Base-by-base conservation (phyloP, 257 asterid species). In the Solanum medicagineum region DNA sequence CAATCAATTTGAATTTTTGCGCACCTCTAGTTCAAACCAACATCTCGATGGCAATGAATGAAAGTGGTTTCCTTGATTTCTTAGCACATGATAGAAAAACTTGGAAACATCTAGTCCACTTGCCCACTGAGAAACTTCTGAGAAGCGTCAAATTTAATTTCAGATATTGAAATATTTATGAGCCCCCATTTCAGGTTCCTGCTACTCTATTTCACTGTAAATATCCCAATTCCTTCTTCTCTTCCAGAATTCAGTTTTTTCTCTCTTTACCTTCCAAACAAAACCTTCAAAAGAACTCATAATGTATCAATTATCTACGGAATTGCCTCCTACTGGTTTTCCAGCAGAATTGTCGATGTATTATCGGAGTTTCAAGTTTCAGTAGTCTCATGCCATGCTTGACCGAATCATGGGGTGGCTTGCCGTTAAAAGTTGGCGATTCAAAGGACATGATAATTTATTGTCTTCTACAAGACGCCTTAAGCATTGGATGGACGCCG, bases 401-500 rank as follows among this genome's bases (percentile, higher is more conserved):
- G 80, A 91, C 94, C 24, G 96, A 93, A 16, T 94, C 92, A 2
- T 95, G 96, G 98, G 98, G 98, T 24, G 98, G 92, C 65, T 87
- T 95, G 92, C 98, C 98, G 86, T 90, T 95, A 26, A 94, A 93
- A 87, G 94, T 93, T 36, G 97, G 94, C 70, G 98, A 95, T 85
- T 87, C 96, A 0, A 97, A 95, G 29, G 98, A 95, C 26, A 95
- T 95, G 98, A 95, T 95, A 9, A 93, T 95, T 24, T 95, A 95
- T 47, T 93, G 98, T 10, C 81, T 95, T 14, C 51, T 95, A 36
- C 93, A 92, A 2, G 98, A 94, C 87, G 98, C 98, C 70, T 92
- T 95, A 71, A 94, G 79, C 1, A 89, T 88, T 45, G 98, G 98
- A 29, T 95, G 98, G 98, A 91, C 89, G 54, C 98, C 98, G 89